phyloP scores from a whole-genome alignment of 306 rosid species.

The Sicyos edulis region DNA sequence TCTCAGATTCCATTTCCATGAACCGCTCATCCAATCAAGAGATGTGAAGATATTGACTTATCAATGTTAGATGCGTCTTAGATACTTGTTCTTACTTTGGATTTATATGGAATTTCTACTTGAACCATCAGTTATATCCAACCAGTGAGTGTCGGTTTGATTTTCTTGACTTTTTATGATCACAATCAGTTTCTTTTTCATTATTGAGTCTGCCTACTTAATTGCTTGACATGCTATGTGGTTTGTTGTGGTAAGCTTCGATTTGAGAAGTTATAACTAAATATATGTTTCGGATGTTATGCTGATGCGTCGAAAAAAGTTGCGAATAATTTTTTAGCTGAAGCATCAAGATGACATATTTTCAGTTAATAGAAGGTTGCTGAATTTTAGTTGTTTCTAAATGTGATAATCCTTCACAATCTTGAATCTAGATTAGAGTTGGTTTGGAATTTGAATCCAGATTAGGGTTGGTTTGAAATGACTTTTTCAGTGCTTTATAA shows the following conservation, averaged over 20 bases:
- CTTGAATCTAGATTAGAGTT: too few species aligned
- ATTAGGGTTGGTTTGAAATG: too few species aligned
- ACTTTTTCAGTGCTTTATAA: too few species aligned
- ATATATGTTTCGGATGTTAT: background rate
- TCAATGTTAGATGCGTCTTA: background rate
- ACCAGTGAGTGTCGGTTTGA: background rate
- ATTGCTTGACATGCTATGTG: background rate
- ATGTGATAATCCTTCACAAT: background rate
- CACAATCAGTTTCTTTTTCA: conserved; percentile 4
- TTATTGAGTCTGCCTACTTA: background rate
- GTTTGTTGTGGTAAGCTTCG: background rate
- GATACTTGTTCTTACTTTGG: background rate
- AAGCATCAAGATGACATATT: background rate
- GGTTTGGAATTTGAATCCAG: too few species aligned
- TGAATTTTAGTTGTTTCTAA: background rate
- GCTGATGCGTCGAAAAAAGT: background rate
- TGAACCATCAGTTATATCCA: conserved; percentile 9
- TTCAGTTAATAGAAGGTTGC: background rate
- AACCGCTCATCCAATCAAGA: background rate
- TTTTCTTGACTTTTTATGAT: background rate
- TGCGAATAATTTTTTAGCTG: too few species aligned
- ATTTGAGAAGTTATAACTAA: background rate
- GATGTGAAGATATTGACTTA: background rate
- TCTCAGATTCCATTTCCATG: background rate
- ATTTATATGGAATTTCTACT: conserved; percentile 16